Percentiles rank a stretch among this genome's conserved stretches.
Conservation (phyloP, 805 yeast species). For the Naumovozyma castellii region DNA sequence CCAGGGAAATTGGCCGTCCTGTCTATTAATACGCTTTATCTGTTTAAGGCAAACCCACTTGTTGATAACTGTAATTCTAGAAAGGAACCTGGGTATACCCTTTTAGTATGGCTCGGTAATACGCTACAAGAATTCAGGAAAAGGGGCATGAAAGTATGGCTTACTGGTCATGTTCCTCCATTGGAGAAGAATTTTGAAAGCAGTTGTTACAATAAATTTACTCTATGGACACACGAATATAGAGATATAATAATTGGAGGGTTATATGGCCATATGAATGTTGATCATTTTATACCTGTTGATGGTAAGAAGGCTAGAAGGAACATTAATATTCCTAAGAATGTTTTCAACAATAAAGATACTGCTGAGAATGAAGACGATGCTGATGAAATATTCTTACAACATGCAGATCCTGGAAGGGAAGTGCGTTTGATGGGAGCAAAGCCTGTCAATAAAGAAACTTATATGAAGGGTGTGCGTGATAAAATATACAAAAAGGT, state of each 20-base stretch:
- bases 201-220: slow-evolving; percentile 63
- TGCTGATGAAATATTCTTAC: slow-evolving; percentile 24
- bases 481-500: slow-evolving; percentile 43
- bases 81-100: slow-evolving; percentile 71
- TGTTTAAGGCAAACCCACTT: slow-evolving; percentile 68
- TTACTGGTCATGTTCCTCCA: slow-evolving; percentile 85
- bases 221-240: slow-evolving; percentile 76
- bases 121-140: slow-evolving; percentile 63
- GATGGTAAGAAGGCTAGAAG: slow-evolving; percentile 63
- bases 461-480: slow-evolving; percentile 50
- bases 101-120: slow-evolving; percentile 69
- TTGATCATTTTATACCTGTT: slow-evolving; percentile 74
- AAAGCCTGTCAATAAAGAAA: slow-evolving; percentile 55
- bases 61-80: slow-evolving; percentile 68
- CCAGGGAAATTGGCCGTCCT: slow-evolving; percentile 71
- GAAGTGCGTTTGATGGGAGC: slow-evolving; percentile 45
- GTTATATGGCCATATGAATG: slow-evolving; percentile 80
- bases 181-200: slow-evolving; percentile 66
- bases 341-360: slow-evolving; percentile 7
- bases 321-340: slow-evolving; percentile 18
- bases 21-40: slow-evolving; percentile 68
- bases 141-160: slow-evolving; percentile 76
- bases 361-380: slow-evolving; percentile 8
- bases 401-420: slow-evolving; percentile 29
- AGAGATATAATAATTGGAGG: slow-evolving; percentile 79